Conservation (phyloP, 2,329 filamentous ascomycete genomes). For the Botrytis paeoniae region DNA sequence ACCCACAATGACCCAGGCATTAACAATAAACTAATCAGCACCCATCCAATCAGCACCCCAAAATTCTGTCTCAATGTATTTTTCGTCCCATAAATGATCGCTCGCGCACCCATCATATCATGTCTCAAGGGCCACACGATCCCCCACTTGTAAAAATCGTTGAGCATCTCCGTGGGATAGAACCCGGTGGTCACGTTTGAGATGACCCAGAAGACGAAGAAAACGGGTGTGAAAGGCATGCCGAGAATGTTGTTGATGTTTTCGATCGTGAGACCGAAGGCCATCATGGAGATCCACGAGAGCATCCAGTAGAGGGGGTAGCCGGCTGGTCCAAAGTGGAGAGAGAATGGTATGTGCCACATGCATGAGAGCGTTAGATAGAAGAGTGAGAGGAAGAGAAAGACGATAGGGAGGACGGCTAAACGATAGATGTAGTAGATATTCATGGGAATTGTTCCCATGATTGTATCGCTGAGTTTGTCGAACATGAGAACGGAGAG, state of each 20-base stretch:
- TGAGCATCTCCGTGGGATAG: slow-evolving; percentile 25
- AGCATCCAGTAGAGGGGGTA: slow-evolving; percentile 29
- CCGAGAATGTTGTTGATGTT: slow-evolving; percentile 27
- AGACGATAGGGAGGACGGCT: slow-evolving; percentile 20
- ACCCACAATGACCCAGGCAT: slow-evolving; percentile 27
- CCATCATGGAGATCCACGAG: slow-evolving; percentile 26
- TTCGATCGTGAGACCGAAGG: slow-evolving; percentile 27
- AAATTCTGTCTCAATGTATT: slow-evolving; percentile 26
- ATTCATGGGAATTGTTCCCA: slow-evolving; percentile 23
- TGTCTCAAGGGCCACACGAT: slow-evolving; percentile 26
- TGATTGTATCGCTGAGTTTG: slow-evolving; percentile 25
- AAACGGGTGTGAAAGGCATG: slow-evolving; percentile 26
- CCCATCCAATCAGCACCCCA: slow-evolving; percentile 23
- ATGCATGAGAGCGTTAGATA: slow-evolving; percentile 24
- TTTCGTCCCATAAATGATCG: slow-evolving; percentile 26
- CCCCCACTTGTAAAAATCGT: slow-evolving; percentile 26
- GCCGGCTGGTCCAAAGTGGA: slow-evolving; percentile 24
- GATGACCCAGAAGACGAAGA: slow-evolving; percentile 30
- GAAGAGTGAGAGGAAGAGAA: slow-evolving; percentile 25
- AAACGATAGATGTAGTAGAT: slow-evolving; percentile 26
- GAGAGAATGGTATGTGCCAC: slow-evolving; percentile 25
- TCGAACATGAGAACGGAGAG: slow-evolving; percentile 27
- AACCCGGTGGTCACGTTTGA: slow-evolving; percentile 27
- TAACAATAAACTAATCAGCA: slow-evolving; percentile 22
- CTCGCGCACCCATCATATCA: slow-evolving; percentile 24